These are phyloP conservation scores for Mycena rosella DNA, from an alignment of 768 basidiomycete species.

Conservation along the genomic window DNA sequence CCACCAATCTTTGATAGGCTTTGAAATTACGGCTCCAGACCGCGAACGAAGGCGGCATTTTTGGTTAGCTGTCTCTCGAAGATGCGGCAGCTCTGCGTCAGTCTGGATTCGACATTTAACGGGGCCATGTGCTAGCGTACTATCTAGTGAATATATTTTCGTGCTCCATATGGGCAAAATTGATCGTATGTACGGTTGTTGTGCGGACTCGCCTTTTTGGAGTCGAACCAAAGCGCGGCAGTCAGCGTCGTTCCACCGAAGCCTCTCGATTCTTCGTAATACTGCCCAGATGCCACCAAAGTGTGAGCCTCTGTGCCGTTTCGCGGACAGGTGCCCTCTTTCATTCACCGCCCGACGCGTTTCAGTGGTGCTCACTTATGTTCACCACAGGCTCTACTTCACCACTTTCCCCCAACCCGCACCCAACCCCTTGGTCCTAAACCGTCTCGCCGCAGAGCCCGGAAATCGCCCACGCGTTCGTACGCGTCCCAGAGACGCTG, in stretches of 20 bases:
- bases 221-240: not conserved
- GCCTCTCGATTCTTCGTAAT: conserved; percentile 39
- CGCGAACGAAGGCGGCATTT: not conserved
- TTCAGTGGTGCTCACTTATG: conserved; percentile 30
- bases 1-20: conserved; percentile 1
- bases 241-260: conserved; percentile 13
- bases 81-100: conserved; percentile 14
- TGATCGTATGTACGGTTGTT: not conserved
- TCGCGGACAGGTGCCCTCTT: conserved; percentile 74
- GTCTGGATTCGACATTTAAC: no score
- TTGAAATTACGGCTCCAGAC: conserved; percentile 15
- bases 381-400: conserved; percentile 79
- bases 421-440: conserved; percentile 75
- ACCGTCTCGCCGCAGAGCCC: conserved; percentile 65
- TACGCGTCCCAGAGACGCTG: conserved; percentile 67
- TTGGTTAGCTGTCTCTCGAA: not conserved
- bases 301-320: conserved; percentile 85
- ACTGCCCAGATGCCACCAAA: conserved; percentile 55
- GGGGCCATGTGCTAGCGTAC: no score
- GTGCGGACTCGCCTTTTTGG: not conserved
- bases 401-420: conserved; percentile 88
- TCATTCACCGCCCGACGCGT: conserved; percentile 24
- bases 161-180: no score
- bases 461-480: conserved; percentile 73
- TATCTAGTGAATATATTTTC: no score